phyloP scores from a whole-genome alignment of 768 basidiomycete species.

The Trametes coccinea region DNA sequence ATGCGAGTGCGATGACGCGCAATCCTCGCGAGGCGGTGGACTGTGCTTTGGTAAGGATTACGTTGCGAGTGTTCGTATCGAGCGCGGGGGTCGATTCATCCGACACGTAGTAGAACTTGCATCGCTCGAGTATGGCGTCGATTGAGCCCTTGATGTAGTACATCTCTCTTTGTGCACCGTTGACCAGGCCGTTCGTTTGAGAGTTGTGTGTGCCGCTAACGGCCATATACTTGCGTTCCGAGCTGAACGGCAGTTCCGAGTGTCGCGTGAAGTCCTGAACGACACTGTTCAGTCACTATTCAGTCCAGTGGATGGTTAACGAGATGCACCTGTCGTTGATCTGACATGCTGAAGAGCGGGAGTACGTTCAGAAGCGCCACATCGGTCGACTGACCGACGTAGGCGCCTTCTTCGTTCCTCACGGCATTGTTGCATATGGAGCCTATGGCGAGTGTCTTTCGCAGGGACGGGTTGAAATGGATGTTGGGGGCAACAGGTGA shows the following conservation, averaged over 20 bases:
- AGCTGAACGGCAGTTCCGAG: slow-evolving; percentile 89
- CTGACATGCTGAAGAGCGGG: slow-evolving; percentile 60
- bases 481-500: slow-evolving; percentile 38
- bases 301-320: background rate
- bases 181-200: slow-evolving; percentile 25
- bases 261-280: slow-evolving; percentile 63
- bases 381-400: slow-evolving; percentile 89
- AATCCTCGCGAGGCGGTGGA: slow-evolving; percentile 73
- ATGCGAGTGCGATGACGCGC: slow-evolving; percentile 91
- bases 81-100: slow-evolving; percentile 86
- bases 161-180: slow-evolving; percentile 57
- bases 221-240: slow-evolving; percentile 93
- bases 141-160: slow-evolving; percentile 93
- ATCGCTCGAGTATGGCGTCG: slow-evolving; percentile 81
- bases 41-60: slow-evolving; percentile 72
- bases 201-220: slow-evolving; percentile 72
- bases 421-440: slow-evolving; percentile 87
- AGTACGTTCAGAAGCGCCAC: slow-evolving; percentile 87
- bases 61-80: slow-evolving; percentile 64
- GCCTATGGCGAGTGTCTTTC: slow-evolving; percentile 78
- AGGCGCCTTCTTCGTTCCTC: slow-evolving; percentile 67
- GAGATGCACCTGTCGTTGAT: slow-evolving; percentile 67
- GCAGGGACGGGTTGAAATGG: slow-evolving; percentile 62
- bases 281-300: background rate
- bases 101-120: slow-evolving; percentile 86